Percentiles rank a stretch among this genome's conserved stretches.
Evolutionary conservation across 1,284 basidiomycete genomes (phyloP).

Genomic region (Somion occarium): DNA sequence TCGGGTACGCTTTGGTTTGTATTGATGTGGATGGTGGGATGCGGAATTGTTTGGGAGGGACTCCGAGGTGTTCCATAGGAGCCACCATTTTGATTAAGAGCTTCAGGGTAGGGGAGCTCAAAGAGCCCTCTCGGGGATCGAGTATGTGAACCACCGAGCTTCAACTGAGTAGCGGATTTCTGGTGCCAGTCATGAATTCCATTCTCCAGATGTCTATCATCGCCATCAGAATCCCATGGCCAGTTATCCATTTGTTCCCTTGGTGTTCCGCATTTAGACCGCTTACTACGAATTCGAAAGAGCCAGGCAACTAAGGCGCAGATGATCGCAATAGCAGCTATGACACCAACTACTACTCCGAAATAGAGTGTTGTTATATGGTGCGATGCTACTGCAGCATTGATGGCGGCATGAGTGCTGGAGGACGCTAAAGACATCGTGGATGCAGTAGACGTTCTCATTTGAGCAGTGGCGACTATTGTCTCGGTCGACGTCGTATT

Average conservation of each 20-base stretch:
- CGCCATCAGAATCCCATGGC: constrained; percentile 25
- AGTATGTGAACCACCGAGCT: not conserved
- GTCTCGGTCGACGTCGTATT: too few species aligned
- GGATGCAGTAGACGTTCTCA: not conserved
- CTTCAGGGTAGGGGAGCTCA: constrained; percentile 12
- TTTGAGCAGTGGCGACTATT: too few species aligned
- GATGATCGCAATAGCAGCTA: constrained; percentile 35
- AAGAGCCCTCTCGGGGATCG: not conserved
- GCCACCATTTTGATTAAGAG: constrained; percentile 7
- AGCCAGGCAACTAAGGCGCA: constrained; percentile 37
- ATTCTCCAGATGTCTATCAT: constrained; percentile 12
- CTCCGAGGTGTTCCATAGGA: constrained; percentile 19
- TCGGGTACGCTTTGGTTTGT: constrained; percentile 23
- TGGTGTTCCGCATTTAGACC: constrained; percentile 12
- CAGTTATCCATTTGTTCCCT: constrained; percentile 22
- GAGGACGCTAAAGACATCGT: not conserved
- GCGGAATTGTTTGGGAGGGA: constrained; percentile 13
- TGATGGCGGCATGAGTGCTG: not conserved
- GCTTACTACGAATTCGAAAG: constrained; percentile 31
- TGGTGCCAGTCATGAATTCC: constrained; percentile 4
- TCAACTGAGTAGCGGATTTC: not conserved
- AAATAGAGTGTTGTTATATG: constrained; percentile 28
- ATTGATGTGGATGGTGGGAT: constrained; percentile 18
- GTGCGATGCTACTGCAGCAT: not conserved
- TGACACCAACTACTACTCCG: constrained; percentile 38